A percentile compares a stretch with the other conserved stretches of the same genome.
These are phyloP conservation scores for Kodamaea plutei DNA, from an alignment of 1,139 yeast species.

Conservation along the genomic window DNA sequence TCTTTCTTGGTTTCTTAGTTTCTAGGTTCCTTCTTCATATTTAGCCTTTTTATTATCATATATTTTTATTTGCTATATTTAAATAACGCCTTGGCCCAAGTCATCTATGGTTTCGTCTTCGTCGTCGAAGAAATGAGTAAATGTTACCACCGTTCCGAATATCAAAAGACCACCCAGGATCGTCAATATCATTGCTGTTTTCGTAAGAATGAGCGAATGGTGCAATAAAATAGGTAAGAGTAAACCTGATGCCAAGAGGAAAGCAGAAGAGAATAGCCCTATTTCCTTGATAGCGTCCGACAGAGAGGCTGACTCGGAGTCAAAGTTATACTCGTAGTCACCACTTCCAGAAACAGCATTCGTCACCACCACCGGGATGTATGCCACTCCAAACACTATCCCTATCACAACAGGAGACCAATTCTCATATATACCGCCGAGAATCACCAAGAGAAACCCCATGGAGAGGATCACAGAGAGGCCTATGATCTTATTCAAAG, in stretches of 20 bases:
- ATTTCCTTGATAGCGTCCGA: constrained; percentile 44
- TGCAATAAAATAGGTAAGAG: constrained; percentile 62
- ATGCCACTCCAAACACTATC: constrained; percentile 54
- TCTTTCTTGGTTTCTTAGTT: no score
- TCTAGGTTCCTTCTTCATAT: no score
- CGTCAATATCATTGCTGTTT: constrained; percentile 59
- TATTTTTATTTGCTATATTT: no score
- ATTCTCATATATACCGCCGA: constrained; percentile 71
- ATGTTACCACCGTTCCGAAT: constrained; percentile 68
- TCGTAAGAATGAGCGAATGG: constrained; percentile 58
- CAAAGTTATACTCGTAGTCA: constrained; percentile 46
- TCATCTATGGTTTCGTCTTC: constrained; percentile 39
- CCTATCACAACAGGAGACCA: constrained; percentile 74
- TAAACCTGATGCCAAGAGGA: constrained; percentile 62
- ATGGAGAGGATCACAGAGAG: constrained; percentile 70
- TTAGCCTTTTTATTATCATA: no score
- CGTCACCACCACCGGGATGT: constrained; percentile 56
- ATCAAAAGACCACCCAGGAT: constrained; percentile 67
- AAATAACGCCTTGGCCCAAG: constrained; percentile 31
- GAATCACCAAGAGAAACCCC: constrained; percentile 74
- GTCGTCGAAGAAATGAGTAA: constrained; percentile 67
- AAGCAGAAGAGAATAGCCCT: constrained; percentile 67
- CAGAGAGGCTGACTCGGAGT: constrained; percentile 30
- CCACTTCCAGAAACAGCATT: constrained; percentile 29
- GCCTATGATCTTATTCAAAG: constrained; percentile 69